Evolutionary conservation across 2,329 filamentous ascomycete species (phyloP).

Genomic region (Verticillium albo-atrum): DNA sequence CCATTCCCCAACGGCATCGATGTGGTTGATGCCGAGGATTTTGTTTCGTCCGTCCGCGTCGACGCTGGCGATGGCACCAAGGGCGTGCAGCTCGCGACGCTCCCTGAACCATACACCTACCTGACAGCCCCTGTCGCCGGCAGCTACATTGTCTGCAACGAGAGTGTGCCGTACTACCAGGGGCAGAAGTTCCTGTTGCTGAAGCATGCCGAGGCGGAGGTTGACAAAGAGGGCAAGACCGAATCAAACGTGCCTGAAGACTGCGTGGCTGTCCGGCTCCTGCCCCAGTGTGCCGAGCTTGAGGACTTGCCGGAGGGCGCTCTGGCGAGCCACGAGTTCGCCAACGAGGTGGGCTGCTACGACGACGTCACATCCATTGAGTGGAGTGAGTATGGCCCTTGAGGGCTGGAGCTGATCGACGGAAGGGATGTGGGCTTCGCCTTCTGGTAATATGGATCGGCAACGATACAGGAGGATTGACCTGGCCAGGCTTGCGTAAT

Average conservation of each 20-base stretch:
- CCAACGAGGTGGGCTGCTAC: constrained; percentile 33
- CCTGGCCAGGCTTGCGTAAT: background rate
- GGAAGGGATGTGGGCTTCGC: background rate
- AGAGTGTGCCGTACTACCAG: constrained; percentile 35
- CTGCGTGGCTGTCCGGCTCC: constrained; percentile 36
- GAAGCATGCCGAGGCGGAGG: constrained; percentile 26
- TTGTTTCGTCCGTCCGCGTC: constrained; percentile 22
- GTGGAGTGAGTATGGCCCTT: constrained; percentile 25
- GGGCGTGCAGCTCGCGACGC: constrained; percentile 26
- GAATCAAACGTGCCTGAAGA: constrained; percentile 24
- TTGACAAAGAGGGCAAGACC: constrained; percentile 8
- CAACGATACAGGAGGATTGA: background rate
- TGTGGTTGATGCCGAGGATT: constrained; percentile 19
- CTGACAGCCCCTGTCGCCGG: constrained; percentile 17
- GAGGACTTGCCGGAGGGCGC: constrained; percentile 28
- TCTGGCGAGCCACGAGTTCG: constrained; percentile 33
- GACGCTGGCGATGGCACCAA: constrained; percentile 30
- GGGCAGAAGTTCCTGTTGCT: constrained; percentile 30
- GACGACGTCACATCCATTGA: constrained; percentile 28
- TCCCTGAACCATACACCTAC: constrained; percentile 25
- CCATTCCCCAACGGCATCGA: constrained; percentile 31
- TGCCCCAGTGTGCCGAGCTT: constrained; percentile 38
- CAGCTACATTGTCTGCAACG: constrained; percentile 38
- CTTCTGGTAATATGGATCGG: background rate
- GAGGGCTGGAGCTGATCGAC: background rate